These are phyloP conservation scores for Raffaelea albimanens DNA, from an alignment of 2,329 filamentous ascomycete species.

Conservation along the genomic window DNA sequence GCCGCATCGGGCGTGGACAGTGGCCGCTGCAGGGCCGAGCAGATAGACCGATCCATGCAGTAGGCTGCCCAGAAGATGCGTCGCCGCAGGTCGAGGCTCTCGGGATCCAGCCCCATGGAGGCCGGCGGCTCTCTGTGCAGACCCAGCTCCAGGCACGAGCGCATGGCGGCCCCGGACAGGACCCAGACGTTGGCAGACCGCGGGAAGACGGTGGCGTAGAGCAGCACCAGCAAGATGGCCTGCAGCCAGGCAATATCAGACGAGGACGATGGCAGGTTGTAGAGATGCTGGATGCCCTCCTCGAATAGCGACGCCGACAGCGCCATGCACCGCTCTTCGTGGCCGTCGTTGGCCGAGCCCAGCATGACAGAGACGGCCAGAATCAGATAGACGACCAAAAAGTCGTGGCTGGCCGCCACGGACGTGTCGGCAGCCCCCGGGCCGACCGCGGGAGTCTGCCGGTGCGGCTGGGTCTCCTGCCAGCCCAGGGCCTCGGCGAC, in stretches of 20 bases:
- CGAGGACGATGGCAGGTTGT: conserved; percentile 18
- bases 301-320: conserved; percentile 21
- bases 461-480: conserved; percentile 12
- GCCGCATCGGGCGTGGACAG: conserved; percentile 9
- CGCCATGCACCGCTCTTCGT: conserved; percentile 21
- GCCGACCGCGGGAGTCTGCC: conserved; percentile 1
- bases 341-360: conserved; percentile 19
- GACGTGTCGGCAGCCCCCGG: neutral
- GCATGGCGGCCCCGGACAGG: conserved; percentile 12
- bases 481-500: conserved; percentile 2
- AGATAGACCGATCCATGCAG: conserved; percentile 12
- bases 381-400: conserved; percentile 21
- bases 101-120: neutral
- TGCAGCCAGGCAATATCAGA: conserved; percentile 12
- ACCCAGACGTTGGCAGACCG: conserved; percentile 13
- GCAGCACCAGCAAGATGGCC: conserved; percentile 9
- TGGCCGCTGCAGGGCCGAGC: conserved; percentile 10
- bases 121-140: conserved; percentile 6
- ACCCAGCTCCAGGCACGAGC: conserved; percentile 12
- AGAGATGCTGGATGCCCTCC: conserved; percentile 22
- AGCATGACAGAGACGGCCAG: conserved; percentile 22
- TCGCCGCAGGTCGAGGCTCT: conserved; percentile 4
- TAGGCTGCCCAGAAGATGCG: conserved; percentile 12
- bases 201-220: conserved; percentile 12
- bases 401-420: conserved; percentile 18